A percentile compares a stretch with the other conserved stretches of the same genome.
phyloP scores from a whole-genome alignment of 2,329 filamentous ascomycete genomes.

The Camillea tinctor region DNA sequence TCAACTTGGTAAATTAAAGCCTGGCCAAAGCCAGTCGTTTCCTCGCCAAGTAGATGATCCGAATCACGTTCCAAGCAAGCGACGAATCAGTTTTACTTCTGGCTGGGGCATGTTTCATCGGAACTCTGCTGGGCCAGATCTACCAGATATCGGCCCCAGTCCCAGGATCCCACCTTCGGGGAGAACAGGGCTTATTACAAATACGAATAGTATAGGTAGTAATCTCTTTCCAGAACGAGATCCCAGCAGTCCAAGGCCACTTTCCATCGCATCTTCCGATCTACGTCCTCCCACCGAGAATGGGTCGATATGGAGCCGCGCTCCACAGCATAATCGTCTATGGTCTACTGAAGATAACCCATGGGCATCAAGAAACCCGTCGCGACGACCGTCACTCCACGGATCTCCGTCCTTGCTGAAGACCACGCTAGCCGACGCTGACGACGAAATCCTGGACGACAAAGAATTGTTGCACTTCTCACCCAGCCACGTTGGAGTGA shows the following conservation, averaged over 20 bases:
- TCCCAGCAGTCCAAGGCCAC: conserved; percentile 61
- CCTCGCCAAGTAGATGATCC: conserved; percentile 60
- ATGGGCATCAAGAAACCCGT: conserved; percentile 65
- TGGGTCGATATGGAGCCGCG: conserved; percentile 69
- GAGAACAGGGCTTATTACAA: conserved; percentile 27
- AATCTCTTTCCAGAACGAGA: conserved; percentile 54
- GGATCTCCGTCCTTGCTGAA: conserved; percentile 66
- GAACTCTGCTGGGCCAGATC: conserved; percentile 49
- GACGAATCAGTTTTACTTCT: conserved; percentile 55
- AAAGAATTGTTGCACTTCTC: conserved; percentile 53
- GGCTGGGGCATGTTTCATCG: conserved; percentile 59
- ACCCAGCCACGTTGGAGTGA: conserved; percentile 64
- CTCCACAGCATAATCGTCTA: conserved; percentile 52
- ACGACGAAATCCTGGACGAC: conserved; percentile 64
- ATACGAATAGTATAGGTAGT: conserved; percentile 48
- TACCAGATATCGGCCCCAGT: conserved; percentile 34
- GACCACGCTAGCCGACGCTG: conserved; percentile 61
- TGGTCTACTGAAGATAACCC: conserved; percentile 62
- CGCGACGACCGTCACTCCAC: conserved; percentile 77
- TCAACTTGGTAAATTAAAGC: conserved; percentile 66
- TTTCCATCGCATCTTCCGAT: conserved; percentile 67
- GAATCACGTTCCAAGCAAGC: conserved; percentile 52
- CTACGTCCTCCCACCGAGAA: conserved; percentile 78
- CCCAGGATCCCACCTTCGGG: conserved; percentile 27
- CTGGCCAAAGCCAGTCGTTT: conserved; percentile 75